These are phyloP conservation scores for Dendrobium chrysotoxum DNA, from an alignment of 106 monocot species.

Conservation along the genomic window DNA sequence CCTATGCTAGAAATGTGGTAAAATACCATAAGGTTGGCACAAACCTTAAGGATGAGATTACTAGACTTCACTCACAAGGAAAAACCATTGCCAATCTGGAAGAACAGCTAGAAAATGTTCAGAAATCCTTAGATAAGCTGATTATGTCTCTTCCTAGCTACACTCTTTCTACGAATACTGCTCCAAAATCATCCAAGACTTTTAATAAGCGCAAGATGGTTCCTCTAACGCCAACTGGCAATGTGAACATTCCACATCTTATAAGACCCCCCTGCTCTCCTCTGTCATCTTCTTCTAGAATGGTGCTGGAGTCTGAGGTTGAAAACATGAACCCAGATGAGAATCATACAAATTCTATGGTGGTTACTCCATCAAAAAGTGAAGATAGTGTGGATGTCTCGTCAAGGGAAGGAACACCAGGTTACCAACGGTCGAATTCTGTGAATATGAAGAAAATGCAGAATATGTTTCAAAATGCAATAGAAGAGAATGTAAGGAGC, in stretches of 20 bases:
- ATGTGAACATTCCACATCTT: constrained; percentile 38
- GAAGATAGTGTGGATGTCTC: constrained; percentile 56
- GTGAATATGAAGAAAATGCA: constrained; percentile 98
- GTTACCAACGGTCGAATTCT: constrained; percentile 10
- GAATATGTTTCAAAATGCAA: constrained; percentile 94
- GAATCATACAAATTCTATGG: constrained; percentile 26
- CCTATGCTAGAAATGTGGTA: constrained; percentile 13
- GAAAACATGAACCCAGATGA: constrained; percentile 72
- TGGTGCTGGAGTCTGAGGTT: constrained; percentile 32
- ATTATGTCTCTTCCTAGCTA: constrained; percentile 68
- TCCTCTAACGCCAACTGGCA: constrained; percentile 47
- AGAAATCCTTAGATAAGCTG: constrained; percentile 83
- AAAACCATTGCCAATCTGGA: constrained; percentile 76
- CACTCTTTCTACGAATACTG: constrained; percentile 13
- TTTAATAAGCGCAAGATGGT: constrained; percentile 60
- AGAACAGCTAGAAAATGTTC: constrained; percentile 85
- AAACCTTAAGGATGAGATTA: constrained; percentile 87
- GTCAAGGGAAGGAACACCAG: constrained; percentile 73
- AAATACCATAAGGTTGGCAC: constrained; percentile 24
- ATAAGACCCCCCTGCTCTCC: constrained; percentile 89
- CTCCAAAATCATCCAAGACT: constrained; percentile 42
- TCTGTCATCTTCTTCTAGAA: constrained; percentile 41
- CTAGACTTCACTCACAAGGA: constrained; percentile 80
- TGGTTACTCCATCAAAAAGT: constrained; percentile 56
- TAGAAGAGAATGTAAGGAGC: constrained; percentile 84